Percentiles rank a stretch among this genome's conserved stretches.
phyloP scores from a whole-genome alignment of 148 eudicot genomes.

The Suaeda aralocaspica region DNA sequence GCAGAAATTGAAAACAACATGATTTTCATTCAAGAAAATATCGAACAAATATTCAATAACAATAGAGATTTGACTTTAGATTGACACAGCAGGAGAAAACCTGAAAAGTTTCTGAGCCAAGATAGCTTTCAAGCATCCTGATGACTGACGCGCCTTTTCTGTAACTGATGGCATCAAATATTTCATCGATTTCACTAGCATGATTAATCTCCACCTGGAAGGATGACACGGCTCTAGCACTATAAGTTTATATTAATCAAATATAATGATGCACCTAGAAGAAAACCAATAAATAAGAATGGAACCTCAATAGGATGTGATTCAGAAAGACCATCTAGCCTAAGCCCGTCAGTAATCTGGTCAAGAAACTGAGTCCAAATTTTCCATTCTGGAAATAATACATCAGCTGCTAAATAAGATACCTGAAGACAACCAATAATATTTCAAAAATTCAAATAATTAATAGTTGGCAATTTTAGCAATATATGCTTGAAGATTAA shows the following conservation, averaged over 20 bases:
- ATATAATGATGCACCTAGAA: slow-evolving; percentile 8
- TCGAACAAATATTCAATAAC: not conserved
- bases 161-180: slow-evolving; percentile 94
- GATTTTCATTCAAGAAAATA: not conserved
- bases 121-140: slow-evolving; percentile 91
- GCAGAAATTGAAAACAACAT: slow-evolving; percentile 4
- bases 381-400: slow-evolving; percentile 88
- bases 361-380: slow-evolving; percentile 98
- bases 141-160: slow-evolving; percentile 92
- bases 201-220: slow-evolving; percentile 86
- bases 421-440: slow-evolving; percentile 44
- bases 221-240: slow-evolving; percentile 6
- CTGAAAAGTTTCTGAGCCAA: slow-evolving; percentile 88
- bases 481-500: not conserved
- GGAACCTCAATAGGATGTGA: slow-evolving; percentile 93
- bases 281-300: not conserved
- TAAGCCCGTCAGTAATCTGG: slow-evolving; percentile 77
- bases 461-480: not conserved
- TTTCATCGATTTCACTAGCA: slow-evolving; percentile 88
- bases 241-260: not conserved
- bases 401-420: slow-evolving; percentile 82
- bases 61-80: not conserved
- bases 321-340: slow-evolving; percentile 86
- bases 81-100: slow-evolving; percentile 26
- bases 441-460: not conserved